These are phyloP conservation scores for Cystobasidium onofrii DNA, from an alignment of 768 basidiomycete genomes.

Conservation along the genomic window DNA sequence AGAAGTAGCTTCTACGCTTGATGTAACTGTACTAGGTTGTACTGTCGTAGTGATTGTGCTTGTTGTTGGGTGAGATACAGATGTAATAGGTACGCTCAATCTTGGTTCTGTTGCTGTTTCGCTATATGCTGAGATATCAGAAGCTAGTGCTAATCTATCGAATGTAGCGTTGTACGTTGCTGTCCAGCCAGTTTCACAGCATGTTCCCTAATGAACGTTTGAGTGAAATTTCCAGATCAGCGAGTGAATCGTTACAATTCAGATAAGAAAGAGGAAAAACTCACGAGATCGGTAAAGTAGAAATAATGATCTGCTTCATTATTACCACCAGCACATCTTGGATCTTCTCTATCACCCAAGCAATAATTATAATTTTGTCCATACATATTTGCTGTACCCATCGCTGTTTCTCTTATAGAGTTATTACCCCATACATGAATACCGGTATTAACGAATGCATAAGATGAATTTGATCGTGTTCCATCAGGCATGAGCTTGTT, in stretches of 20 bases:
- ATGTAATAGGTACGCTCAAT: background rate
- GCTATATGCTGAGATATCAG: background rate
- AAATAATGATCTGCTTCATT: slow-evolving; percentile 12
- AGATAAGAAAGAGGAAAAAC: background rate
- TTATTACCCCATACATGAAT: slow-evolving; percentile 29
- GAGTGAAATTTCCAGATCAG: too few species aligned
- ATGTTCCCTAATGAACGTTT: background rate
- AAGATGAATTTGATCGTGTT: background rate
- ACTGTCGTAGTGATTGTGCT: background rate
- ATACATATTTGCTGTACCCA: slow-evolving; percentile 27
- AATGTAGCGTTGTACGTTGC: background rate
- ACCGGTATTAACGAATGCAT: slow-evolving; percentile 32
- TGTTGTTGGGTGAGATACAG: background rate
- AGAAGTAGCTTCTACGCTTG: background rate
- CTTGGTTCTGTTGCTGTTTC: background rate
- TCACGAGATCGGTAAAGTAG: slow-evolving; percentile 2
- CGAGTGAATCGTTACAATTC: too few species aligned
- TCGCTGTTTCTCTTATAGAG: background rate
- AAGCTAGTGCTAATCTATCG: background rate
- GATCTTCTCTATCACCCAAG: background rate
- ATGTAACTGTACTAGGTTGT: background rate
- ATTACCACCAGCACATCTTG: slow-evolving; percentile 19
- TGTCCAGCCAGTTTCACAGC: background rate
- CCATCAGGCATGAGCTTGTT: background rate
- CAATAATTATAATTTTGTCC: slow-evolving; percentile 26